phyloP scores from a whole-genome alignment of 768 basidiomycete genomes.

The Agrocybe praecox region DNA sequence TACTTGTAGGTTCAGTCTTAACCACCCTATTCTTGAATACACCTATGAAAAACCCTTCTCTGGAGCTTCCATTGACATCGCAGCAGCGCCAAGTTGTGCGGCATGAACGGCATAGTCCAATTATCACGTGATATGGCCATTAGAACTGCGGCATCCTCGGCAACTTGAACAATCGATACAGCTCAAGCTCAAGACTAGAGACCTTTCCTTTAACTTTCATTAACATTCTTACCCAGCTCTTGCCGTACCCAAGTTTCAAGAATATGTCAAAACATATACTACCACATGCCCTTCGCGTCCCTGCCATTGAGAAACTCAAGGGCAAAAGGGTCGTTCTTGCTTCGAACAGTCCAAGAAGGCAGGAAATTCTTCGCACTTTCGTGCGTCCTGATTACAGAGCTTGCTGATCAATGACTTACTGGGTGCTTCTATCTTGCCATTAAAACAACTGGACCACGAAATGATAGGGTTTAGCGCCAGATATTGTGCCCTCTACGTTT shows the following conservation, averaged over 20 bases:
- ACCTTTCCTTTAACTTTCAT: too few relatives aligned
- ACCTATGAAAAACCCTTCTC: too few relatives aligned
- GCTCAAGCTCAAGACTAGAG: too few relatives aligned
- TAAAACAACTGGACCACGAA: background rate
- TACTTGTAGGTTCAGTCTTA: too few relatives aligned
- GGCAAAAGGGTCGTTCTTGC: conserved; percentile 85
- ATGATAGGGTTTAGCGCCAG: conserved; percentile 41
- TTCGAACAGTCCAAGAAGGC: conserved; percentile 83
- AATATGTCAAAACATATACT: conserved; percentile 52
- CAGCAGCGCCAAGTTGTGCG: too few relatives aligned
- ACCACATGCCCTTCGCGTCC: conserved; percentile 62
- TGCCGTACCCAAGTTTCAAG: background rate
- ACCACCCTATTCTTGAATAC: too few relatives aligned
- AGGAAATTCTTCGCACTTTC: conserved; percentile 77
- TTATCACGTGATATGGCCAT: too few relatives aligned
- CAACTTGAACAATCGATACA: too few relatives aligned
- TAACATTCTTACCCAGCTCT: too few relatives aligned
- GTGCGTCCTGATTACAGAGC: conserved; percentile 46
- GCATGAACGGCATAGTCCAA: too few relatives aligned
- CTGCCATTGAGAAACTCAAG: conserved; percentile 62
- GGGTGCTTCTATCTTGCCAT: background rate
- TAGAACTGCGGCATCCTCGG: too few relatives aligned
- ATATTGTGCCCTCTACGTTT: conserved; percentile 57
- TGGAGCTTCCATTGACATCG: too few relatives aligned
- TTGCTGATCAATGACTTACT: conserved; percentile 6